Evolutionary conservation across 805 yeast genomes (phyloP).

Genomic region (Kazachstania martiniae): DNA sequence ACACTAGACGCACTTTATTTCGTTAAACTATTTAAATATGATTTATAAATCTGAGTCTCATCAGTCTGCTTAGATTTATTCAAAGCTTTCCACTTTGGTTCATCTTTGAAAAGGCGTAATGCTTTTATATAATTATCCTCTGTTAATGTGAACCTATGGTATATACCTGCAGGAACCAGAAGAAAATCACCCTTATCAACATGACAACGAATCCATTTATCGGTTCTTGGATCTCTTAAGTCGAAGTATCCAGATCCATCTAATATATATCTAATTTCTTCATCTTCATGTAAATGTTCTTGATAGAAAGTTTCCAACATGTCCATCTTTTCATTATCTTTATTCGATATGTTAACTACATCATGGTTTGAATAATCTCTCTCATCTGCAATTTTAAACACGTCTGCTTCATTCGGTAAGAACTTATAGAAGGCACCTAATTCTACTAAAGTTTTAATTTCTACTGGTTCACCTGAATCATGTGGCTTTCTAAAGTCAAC

Average conservation of each 20-base stretch:
- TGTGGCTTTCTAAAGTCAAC: conserved; percentile 60
- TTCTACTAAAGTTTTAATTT: conserved; percentile 36
- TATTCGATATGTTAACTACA: conserved; percentile 47
- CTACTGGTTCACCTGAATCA: conserved; percentile 53
- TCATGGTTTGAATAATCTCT: conserved; percentile 78
- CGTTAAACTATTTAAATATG: too few species aligned
- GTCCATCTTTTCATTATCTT: conserved; percentile 50
- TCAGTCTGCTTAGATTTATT: conserved; percentile 48
- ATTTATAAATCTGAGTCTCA: too few species aligned
- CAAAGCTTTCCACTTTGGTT: conserved; percentile 92
- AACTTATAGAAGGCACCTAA: conserved; percentile 63
- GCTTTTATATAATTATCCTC: conserved; percentile 57
- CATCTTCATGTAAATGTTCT: conserved; percentile 94
- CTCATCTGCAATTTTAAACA: conserved; percentile 55
- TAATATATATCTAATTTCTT: conserved; percentile 81
- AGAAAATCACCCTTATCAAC: conserved; percentile 53
- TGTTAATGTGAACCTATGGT: conserved; percentile 82
- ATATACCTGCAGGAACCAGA: conserved; percentile 83
- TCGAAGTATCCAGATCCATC: conserved; percentile 93
- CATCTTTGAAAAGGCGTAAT: conserved; percentile 77
- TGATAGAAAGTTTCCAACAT: conserved; percentile 63
- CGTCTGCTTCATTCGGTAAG: conserved; percentile 38
- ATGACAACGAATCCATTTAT: conserved; percentile 68
- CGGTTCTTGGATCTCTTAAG: conserved; percentile 47
- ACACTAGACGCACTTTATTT: too few species aligned